Evolutionary conservation across 2,329 filamentous ascomycete species (phyloP).

Genomic region (Alternaria triticina): DNA sequence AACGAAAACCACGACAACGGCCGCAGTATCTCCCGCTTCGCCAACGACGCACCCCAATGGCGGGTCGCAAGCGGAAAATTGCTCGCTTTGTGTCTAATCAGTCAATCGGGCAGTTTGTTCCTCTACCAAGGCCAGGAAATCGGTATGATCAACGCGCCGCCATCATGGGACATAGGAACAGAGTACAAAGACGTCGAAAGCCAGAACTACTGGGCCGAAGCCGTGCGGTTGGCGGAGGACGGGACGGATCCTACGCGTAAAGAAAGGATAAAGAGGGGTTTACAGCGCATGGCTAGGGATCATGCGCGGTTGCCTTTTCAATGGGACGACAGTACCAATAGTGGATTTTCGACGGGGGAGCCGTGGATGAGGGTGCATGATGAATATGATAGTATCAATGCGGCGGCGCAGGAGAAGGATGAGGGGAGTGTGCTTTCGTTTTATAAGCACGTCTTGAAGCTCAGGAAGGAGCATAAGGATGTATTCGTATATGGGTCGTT

Average conservation of each 20-base stretch:
- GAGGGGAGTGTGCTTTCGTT: constrained; percentile 63
- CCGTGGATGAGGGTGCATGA: constrained; percentile 76
- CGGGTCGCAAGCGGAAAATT: constrained; percentile 45
- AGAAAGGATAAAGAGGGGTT: constrained; percentile 52
- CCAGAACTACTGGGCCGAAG: constrained; percentile 48
- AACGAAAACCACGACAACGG: constrained; percentile 70
- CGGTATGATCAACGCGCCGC: constrained; percentile 64
- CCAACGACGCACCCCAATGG: constrained; percentile 54
- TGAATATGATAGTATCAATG: constrained; percentile 66
- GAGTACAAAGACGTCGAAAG: constrained; percentile 71
- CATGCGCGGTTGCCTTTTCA: constrained; percentile 76
- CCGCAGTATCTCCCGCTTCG: constrained; percentile 62
- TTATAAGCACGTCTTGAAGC: constrained; percentile 65
- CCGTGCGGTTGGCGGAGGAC: constrained; percentile 32
- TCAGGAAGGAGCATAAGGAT: constrained; percentile 67
- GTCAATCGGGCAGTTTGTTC: constrained; percentile 62
- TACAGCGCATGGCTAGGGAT: constrained; percentile 68
- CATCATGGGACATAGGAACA: constrained; percentile 54
- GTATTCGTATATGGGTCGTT: constrained; percentile 74
- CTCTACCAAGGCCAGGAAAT: constrained; percentile 69
- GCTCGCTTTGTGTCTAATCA: constrained; percentile 57
- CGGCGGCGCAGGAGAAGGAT: constrained; percentile 59
- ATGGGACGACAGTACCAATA: constrained; percentile 67
- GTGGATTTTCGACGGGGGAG: constrained; percentile 66
- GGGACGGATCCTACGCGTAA: constrained; percentile 42